phyloP scores from a whole-genome alignment of 495 filamentous ascomycete genomes.

The Lophiotrema nucula region DNA sequence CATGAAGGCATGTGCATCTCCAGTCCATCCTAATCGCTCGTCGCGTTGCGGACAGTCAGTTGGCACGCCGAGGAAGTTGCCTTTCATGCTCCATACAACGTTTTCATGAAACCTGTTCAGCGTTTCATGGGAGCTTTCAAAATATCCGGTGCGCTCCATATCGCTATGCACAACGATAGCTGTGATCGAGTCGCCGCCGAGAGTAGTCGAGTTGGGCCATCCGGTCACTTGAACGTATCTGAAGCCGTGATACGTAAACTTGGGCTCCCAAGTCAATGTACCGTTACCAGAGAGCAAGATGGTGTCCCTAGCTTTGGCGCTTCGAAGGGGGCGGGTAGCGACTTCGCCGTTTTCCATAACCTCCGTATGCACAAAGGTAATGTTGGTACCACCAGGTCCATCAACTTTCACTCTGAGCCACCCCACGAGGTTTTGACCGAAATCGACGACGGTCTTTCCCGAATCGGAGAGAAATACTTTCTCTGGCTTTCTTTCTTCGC shows the following conservation, averaged over 20 bases:
- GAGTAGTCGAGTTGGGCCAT: slow-evolving; percentile 42
- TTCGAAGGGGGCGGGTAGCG: slow-evolving; percentile 49
- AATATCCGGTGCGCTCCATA: slow-evolving; percentile 49
- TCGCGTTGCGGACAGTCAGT: slow-evolving; percentile 59
- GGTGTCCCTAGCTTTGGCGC: slow-evolving; percentile 48
- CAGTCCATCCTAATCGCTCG: slow-evolving; percentile 58
- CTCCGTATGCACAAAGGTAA: slow-evolving; percentile 51
- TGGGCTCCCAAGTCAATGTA: slow-evolving; percentile 43
- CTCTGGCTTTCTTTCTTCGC: slow-evolving; percentile 40
- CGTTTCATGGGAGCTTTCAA: slow-evolving; percentile 49
- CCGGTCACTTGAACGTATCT: slow-evolving; percentile 52
- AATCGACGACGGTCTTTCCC: slow-evolving; percentile 52
- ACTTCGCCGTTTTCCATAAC: slow-evolving; percentile 55
- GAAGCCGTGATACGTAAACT: slow-evolving; percentile 58
- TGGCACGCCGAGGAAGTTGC: slow-evolving; percentile 55
- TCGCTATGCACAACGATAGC: slow-evolving; percentile 53
- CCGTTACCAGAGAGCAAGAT: slow-evolving; percentile 41
- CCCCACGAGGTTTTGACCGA: slow-evolving; percentile 58
- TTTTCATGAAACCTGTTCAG: slow-evolving; percentile 54
- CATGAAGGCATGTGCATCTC: slow-evolving; percentile 52
- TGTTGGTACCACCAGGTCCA: slow-evolving; percentile 40
- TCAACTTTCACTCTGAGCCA: slow-evolving; percentile 27
- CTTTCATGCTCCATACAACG: slow-evolving; percentile 52
- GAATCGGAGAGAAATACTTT: slow-evolving; percentile 47
- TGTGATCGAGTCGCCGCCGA: slow-evolving; percentile 31